Evolutionary conservation across 345 rosid genomes (phyloP), one percentile per base, ranked within the genome.

Genomic region (Alliaria petiolata): DNA sequence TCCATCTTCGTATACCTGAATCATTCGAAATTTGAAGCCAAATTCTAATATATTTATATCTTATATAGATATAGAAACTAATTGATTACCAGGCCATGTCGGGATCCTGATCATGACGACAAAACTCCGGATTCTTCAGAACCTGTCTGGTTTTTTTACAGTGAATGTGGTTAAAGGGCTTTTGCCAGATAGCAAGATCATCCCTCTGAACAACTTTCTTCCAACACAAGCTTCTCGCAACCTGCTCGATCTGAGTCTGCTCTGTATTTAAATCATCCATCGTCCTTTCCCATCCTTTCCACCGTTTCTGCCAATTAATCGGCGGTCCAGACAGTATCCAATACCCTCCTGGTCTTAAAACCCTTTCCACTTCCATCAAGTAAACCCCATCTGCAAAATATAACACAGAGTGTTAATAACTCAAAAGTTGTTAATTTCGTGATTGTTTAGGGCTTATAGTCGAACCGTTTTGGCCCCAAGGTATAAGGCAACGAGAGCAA

Each of bases 311-410:
- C 97, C 99, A 91, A 74, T 87, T 95, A 3, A 95, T 78, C 19
- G 99, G 99, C 3, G 96, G 99, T 52, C 99, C 97, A 0, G 99
- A 95, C 14, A 95, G 78, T 45, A 91, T 76, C 99, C 99, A 95
- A 16, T 95, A 89, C 42, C 95, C 96, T 1, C 97, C 99, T 2
- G 99, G 96, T 38, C 96, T 84, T 51, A 95, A 80, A 47, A 95
- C 72, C 65, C 99, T 68, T 50, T 95, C 99, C 1, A 95, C 86
- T 71, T 95, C 99, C 15, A 91, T 84, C 36, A 95, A 72, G 76
- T 89, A 91, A 17, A 65, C 86, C 7, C 97, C 99, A 70, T 81
- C 97, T 93, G 85, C 25, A 76, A 15, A 17, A 55, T 7, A 55
- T 7, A 34, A 38, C 47, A 16, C 20, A n/a, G n/a, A 12, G 35